phyloP scores from a whole-genome alignment of 805 yeast genomes.

The Saccharomyces eubayanus region DNA sequence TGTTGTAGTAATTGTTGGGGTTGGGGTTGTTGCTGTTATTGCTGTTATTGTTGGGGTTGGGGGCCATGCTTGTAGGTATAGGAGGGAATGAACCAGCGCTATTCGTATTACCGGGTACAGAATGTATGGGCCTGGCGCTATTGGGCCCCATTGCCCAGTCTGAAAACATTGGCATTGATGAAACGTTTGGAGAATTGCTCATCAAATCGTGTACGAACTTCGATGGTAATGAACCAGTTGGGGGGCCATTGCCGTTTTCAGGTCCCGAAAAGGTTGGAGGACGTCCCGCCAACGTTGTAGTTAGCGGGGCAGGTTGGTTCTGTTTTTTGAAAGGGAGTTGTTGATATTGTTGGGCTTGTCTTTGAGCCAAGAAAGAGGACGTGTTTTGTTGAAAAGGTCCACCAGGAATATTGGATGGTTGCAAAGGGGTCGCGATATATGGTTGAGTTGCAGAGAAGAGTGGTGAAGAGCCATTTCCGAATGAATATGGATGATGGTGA shows the following conservation, averaged over 20 bases:
- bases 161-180: constrained; percentile 27
- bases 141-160: constrained; percentile 25
- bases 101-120: constrained; percentile 1
- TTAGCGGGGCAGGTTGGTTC: not conserved
- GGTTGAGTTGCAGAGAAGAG: constrained; percentile 25
- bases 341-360: constrained; percentile 12
- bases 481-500: constrained; percentile 3
- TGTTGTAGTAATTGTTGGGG: not conserved
- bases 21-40: not conserved
- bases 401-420: constrained; percentile 8
- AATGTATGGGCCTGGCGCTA: constrained; percentile 4
- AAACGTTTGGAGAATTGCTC: constrained; percentile 25
- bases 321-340: constrained; percentile 13
- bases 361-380: not conserved
- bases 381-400: not conserved
- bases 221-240: constrained; percentile 25
- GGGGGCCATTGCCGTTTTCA: constrained; percentile 12
- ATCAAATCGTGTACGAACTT: constrained; percentile 30
- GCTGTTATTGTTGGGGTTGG: not conserved
- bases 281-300: constrained; percentile 2
- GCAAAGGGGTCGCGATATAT: constrained; percentile 31
- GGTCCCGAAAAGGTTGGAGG: constrained; percentile 11
- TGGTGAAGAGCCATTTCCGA: constrained; percentile 21
- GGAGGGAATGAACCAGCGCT: not conserved
- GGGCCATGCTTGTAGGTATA: not conserved